These are phyloP conservation scores for Curvularia spicifera DNA, from an alignment of 2,329 filamentous ascomycete genomes.

Conservation along the genomic window DNA sequence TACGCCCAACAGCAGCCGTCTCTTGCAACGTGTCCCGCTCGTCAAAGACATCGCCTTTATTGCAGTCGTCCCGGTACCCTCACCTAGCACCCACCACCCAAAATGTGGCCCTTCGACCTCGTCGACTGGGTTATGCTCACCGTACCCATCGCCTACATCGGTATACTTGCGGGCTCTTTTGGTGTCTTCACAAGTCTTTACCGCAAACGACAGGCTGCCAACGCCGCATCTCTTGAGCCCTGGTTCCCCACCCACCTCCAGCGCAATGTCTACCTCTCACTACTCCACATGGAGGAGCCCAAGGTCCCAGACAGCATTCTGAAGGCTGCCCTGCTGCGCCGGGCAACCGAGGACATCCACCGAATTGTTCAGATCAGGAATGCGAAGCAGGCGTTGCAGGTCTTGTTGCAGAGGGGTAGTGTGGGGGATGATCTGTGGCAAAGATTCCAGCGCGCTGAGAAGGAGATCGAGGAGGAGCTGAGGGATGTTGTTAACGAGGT, in stretches of 20 bases:
- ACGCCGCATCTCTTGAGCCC: slow-evolving; percentile 84
- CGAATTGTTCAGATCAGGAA: slow-evolving; percentile 87
- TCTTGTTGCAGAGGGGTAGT: slow-evolving; percentile 84
- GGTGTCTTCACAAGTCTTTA: slow-evolving; percentile 93
- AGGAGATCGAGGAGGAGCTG: slow-evolving; percentile 96
- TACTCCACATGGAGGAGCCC: slow-evolving; percentile 79
- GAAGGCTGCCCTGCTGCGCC: slow-evolving; percentile 84
- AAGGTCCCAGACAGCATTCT: slow-evolving; percentile 82
- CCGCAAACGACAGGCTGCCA: slow-evolving; percentile 82
- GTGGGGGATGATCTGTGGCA: slow-evolving; percentile 97
- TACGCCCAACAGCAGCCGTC: neutral
- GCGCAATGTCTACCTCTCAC: slow-evolving; percentile 91
- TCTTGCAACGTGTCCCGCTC: neutral
- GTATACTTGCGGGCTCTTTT: slow-evolving; percentile 84
- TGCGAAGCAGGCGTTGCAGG: slow-evolving; percentile 85
- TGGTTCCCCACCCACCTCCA: slow-evolving; percentile 94
- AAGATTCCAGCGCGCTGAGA: slow-evolving; percentile 87
- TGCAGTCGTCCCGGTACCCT: slow-evolving; percentile 4
- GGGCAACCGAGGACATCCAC: slow-evolving; percentile 91
- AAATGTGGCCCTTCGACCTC: slow-evolving; percentile 53
- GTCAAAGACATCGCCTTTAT: neutral
- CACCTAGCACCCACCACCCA: slow-evolving; percentile 25
- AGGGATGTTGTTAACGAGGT: slow-evolving; percentile 94
- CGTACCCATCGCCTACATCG: slow-evolving; percentile 87
- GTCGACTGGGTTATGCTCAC: slow-evolving; percentile 83